Conservation (phyloP, 768 basidiomycete species). For the Exidia glandulosa region DNA sequence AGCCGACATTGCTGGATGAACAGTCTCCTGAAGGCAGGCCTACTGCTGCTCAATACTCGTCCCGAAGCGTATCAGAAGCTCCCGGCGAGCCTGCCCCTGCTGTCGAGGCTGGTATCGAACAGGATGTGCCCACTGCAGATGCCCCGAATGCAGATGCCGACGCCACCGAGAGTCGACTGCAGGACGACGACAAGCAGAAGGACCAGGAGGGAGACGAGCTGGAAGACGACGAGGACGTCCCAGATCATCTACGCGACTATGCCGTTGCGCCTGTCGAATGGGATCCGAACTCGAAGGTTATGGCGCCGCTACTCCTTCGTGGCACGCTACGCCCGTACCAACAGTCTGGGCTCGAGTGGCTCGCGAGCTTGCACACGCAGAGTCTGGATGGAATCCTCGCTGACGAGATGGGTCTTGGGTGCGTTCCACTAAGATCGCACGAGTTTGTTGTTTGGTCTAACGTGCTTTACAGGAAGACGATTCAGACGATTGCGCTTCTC, state of each 20-base stretch:
- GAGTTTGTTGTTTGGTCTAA: neutral
- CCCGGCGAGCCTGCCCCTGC: too few relatives aligned
- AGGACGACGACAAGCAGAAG: too few relatives aligned
- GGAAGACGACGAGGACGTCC: neutral
- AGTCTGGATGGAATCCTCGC: constrained; percentile 76
- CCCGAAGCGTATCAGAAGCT: too few relatives aligned
- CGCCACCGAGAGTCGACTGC: too few relatives aligned
- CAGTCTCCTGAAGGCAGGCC: too few relatives aligned
- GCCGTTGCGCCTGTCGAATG: constrained; percentile 64
- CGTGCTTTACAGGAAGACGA: constrained; percentile 59
- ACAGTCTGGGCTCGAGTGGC: constrained; percentile 87
- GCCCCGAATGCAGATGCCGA: too few relatives aligned
- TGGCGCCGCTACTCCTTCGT: constrained; percentile 64
- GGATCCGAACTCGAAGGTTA: constrained; percentile 46
- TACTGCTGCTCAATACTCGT: too few relatives aligned
- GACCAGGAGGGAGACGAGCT: too few relatives aligned
- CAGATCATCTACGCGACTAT: constrained; percentile 47
- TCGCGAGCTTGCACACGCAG: constrained; percentile 74
- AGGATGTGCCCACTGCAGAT: too few relatives aligned
- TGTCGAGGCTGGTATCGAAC: too few relatives aligned
- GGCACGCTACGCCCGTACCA: constrained; percentile 89
- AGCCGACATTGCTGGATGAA: too few relatives aligned
- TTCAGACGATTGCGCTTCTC: constrained; percentile 89
- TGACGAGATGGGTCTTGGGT: constrained; percentile 95
- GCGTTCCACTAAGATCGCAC: too few relatives aligned